Evolutionary conservation across 805 yeast genomes (phyloP), one percentile per base, ranked within the genome.

Genomic region (Sugiyamaella americana): DNA sequence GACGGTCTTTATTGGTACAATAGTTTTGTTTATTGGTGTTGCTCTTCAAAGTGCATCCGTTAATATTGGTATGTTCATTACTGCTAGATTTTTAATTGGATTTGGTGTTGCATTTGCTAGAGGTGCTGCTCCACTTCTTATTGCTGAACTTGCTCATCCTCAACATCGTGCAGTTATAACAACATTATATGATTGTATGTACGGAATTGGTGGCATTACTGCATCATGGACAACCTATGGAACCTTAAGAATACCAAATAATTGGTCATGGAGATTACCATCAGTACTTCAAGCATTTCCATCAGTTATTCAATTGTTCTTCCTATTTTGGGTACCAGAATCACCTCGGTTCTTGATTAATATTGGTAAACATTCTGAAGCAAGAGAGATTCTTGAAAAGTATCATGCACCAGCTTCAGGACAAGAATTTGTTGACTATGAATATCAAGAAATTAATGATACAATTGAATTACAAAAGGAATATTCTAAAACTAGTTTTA

Each of bases 281-380:
- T 75, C 84, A 48, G 79, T 85, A 2, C 65, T 82, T 56, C 94
- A 85, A 67, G 70, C 78, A 47, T 52, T 82, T 35, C 80, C 81
- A 58, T 49, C 86, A 41, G 64, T 84, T 35, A 58, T 82, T 45
- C 68, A 83, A 77, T 79, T 48, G 26, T 64, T 39, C 16, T 67
- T 71, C 22, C 59, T 70, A 34, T 58, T 77, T 37, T 75, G 79
- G 37, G 66, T 87, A n/a, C 97, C 98, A 0, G 97, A 89, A 64
- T 79, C 89, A 34, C 96, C 96, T 0, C 72, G 96, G 49, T 89
- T 73, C 66, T 79, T 76, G 58, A 87, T 89, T 29, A 76, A 74
- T 46, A 75, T 76, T 51, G 77, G 76, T 51, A 65, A 73, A 22
- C 58, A 75, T 44, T 80, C 75, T 16, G 70, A 73, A 37, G 91